These are phyloP conservation scores for Botrytis tulipae DNA, from an alignment of 2,329 filamentous ascomycete genomes.

Conservation along the genomic window DNA sequence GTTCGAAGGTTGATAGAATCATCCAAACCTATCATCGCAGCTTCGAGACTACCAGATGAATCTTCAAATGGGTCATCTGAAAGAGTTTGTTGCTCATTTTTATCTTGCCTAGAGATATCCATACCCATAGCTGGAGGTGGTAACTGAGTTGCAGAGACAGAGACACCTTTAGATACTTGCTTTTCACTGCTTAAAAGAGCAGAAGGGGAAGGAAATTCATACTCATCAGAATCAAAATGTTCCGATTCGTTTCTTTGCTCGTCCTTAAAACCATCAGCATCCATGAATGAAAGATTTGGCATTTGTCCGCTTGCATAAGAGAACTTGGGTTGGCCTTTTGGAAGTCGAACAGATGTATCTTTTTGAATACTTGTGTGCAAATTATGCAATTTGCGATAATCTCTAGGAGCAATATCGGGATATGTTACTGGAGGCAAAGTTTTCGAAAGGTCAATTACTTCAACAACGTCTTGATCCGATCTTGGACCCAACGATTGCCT, in stretches of 20 bases:
- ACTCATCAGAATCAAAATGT: conserved; percentile 26
- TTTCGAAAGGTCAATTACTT: conserved; percentile 36
- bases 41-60: conserved; percentile 29
- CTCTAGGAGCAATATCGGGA: conserved; percentile 29
- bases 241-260: conserved; percentile 14
- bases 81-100: neutral
- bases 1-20: conserved; percentile 26
- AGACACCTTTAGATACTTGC: neutral
- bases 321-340: conserved; percentile 34
- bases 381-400: conserved; percentile 35
- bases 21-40: conserved; percentile 31
- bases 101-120: neutral
- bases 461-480: conserved; percentile 25
- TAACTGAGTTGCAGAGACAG: neutral
- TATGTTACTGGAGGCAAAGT: conserved; percentile 23
- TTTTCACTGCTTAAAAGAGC: conserved; percentile 30
- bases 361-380: conserved; percentile 37
- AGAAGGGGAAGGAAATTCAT: conserved; percentile 43
- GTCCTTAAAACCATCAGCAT: conserved; percentile 4
- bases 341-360: conserved; percentile 28
- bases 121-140: conserved; percentile 11
- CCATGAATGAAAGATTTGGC: conserved; percentile 29
- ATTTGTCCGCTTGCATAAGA: conserved; percentile 31
- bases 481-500: neutral
- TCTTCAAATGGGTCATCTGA: conserved; percentile 11